These are phyloP conservation scores for Mimosa bimucronata DNA, from an alignment of 306 rosid genomes.

Conservation along the genomic window DNA sequence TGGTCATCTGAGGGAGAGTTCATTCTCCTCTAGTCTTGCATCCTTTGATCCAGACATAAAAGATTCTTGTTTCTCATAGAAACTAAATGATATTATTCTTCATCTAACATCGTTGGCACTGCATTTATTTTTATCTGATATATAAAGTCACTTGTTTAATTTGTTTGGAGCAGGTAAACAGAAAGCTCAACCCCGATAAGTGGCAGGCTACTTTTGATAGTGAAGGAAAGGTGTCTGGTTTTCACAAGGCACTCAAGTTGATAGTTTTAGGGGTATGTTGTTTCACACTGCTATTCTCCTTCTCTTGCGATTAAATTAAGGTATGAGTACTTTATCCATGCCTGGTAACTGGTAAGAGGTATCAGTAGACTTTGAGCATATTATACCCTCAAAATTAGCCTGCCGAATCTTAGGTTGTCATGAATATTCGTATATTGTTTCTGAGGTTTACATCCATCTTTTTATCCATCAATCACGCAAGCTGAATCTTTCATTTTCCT, in stretches of 20 bases:
- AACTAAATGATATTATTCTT: background rate
- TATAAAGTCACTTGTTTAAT: conserved; percentile 24
- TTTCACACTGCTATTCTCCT: conserved; percentile 5
- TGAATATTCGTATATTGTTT: background rate
- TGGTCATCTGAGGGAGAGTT: background rate
- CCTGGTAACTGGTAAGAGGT: background rate
- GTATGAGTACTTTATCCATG: background rate
- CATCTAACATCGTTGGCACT: background rate
- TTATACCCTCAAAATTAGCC: background rate
- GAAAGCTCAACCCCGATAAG: conserved; percentile 88
- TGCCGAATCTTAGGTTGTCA: conserved; percentile 20
- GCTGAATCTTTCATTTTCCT: background rate
- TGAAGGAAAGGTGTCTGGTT: conserved; percentile 80
- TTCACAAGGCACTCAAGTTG: conserved; percentile 83
- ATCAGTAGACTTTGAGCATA: background rate
- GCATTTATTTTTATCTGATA: background rate
- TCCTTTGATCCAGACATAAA: background rate
- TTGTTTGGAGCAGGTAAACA: conserved; percentile 62
- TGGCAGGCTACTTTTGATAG: conserved; percentile 82
- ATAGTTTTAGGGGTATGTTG: conserved; percentile 81
- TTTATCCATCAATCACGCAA: conserved; percentile 7
- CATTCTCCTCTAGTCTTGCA: background rate
- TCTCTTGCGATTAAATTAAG: background rate
- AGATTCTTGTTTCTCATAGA: conserved; percentile 7
- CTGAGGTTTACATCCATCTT: background rate